Base-by-base conservation (phyloP, 2,329 filamentous ascomycete genomes). In the Gnomoniopsis sp. region DNA sequence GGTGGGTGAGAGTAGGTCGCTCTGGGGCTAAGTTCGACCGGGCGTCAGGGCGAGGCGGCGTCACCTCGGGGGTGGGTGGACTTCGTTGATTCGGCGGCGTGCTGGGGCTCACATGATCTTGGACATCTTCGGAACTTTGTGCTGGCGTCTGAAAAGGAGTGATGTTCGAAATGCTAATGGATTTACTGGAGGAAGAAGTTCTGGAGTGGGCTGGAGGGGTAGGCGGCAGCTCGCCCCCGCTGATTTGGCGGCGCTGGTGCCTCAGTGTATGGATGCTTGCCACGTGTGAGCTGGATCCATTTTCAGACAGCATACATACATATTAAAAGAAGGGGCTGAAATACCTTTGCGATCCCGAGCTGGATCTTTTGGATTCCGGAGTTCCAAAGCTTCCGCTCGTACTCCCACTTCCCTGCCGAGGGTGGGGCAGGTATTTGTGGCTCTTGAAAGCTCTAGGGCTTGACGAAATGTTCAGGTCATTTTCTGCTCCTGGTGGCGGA, bases 61-160 rank as follows among this genome's bases (percentile, higher is more conserved):
- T 92, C 49, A 88, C 82, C 72, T 91, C 89, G 36, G 89, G 89
- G 3, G 89, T 92, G 34, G 88, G 88, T 17, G 87, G 87, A 65
- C 85, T 89, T 67, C 81, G 80, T 63, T 87, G 84, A 63, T 85
- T 83, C 30, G 85, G 80, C 52, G 87, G 86, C 6, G 87, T 90
- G 56, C 77, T 75, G n/a, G 80, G 81, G n/a, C 53, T 62, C 11
- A 77, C 67, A 56, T 71, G 74, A 51, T 69, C 67, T 55, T 72
- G 70, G 47, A 72, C 70, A 62, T 72, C 71, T 55, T 76, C 70
- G 52, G 71, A 68, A 64, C 74, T 77, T 57, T 70, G 72, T 57
- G 72, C 66, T 36, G 72, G 69, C 59, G 69, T 74, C 55, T 74
- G 73, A 43, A 71, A 68, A 47, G 70, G 70, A 15, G 73, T 73